These are phyloP conservation scores for Hyaloscypha bicolor DNA, from an alignment of 495 filamentous ascomycete genomes.

Conservation along the genomic window DNA sequence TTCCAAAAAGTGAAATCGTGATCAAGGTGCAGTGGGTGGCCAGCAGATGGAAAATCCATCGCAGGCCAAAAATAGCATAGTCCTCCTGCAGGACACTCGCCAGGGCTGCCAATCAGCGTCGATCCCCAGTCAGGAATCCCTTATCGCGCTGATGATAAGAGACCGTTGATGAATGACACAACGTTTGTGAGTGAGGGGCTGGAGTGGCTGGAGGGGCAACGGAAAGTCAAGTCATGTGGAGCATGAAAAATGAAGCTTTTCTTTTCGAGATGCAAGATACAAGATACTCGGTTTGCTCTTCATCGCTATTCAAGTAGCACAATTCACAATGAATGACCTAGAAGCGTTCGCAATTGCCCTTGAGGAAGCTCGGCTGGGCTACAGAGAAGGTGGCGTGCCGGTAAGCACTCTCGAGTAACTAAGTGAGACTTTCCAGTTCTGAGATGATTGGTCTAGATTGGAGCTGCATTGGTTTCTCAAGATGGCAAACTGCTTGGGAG, in stretches of 20 bases:
- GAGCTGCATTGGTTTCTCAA: constrained; percentile 70
- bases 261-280: neutral
- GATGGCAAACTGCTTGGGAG: constrained; percentile 76
- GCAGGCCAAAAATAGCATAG: constrained; percentile 5
- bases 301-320: neutral
- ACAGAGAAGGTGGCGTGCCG: constrained; percentile 76
- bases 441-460: constrained; percentile 51
- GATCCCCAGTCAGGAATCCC: neutral
- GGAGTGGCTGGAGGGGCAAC: neutral
- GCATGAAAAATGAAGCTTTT: neutral
- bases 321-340: constrained; percentile 46
- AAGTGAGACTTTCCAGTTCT: neutral
- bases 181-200: neutral
- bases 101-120: neutral
- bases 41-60: neutral
- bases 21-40: neutral
- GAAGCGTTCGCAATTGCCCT: constrained; percentile 63
- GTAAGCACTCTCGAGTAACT: constrained; percentile 34
- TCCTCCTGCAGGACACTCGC: neutral
- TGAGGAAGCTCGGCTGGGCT: constrained; percentile 72
- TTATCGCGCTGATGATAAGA: neutral
- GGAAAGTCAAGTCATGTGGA: neutral
- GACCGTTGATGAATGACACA: neutral
- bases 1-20: neutral
- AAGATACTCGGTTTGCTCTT: no score